Conservation (phyloP, 306 rosid species). For the Gastrolobium villosum region DNA sequence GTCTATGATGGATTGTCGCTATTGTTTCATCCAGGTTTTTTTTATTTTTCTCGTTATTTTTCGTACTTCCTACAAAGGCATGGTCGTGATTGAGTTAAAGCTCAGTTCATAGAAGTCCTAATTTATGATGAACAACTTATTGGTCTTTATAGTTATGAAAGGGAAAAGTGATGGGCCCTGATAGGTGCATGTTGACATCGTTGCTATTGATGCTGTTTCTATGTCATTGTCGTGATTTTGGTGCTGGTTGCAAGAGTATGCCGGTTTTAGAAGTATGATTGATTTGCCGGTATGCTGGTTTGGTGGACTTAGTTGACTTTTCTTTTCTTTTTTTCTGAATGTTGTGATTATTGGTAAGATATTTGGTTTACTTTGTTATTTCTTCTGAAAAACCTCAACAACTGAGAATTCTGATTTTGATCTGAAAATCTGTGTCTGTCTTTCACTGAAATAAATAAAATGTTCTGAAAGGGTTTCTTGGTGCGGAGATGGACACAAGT, state of each 20-base stretch:
- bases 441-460: conserved; percentile 14
- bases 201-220: conserved; percentile 80
- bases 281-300: conserved; percentile 68
- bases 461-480: conserved; percentile 52
- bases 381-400: conserved; percentile 48
- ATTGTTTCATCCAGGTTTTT: conserved; percentile 11
- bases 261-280: conserved; percentile 76
- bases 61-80: neutral
- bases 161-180: conserved; percentile 71
- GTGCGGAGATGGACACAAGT: conserved; percentile 62
- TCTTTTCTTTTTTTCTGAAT: conserved; percentile 49
- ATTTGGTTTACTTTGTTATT: conserved; percentile 54
- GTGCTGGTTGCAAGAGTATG: conserved; percentile 78
- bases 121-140: conserved; percentile 65
- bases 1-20: conserved; percentile 38
- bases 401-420: conserved; percentile 57
- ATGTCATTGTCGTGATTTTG: conserved; percentile 68
- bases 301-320: conserved; percentile 67
- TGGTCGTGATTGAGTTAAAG: conserved; percentile 43
- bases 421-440: conserved; percentile 50
- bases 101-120: conserved; percentile 8
- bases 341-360: conserved; percentile 69
- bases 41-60: conserved; percentile 19
- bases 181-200: conserved; percentile 69
- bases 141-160: conserved; percentile 90